Base-by-base conservation (phyloP, 1,284 basidiomycete species). In the Erythrobasidium hasegawianum region DNA sequence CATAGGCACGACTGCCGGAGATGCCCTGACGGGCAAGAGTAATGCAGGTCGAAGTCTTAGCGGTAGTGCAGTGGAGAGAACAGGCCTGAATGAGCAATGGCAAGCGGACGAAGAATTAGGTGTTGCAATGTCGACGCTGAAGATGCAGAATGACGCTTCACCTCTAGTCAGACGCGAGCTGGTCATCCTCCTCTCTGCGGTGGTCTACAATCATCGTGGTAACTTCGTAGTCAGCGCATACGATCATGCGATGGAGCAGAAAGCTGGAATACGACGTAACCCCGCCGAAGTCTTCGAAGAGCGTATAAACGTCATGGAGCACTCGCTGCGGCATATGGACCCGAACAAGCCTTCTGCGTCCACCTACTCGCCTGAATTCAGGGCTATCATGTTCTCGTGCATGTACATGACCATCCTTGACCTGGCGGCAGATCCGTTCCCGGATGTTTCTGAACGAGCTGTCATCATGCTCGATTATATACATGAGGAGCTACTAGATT, bases 151-250 rank as follows among this genome's bases (percentile, higher is more conserved):
- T 64, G 95, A 98, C 75, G 95, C 90, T 1, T 93, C 89, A 69
- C 95, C 96, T 0, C 89, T 97, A 85, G 94, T 95, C 7, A 82
- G 96, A 69, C 97, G 97, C 78, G 96, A 98, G 77, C 81, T 97
- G 11, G 82, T 97, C 40, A 85, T 97, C 39, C 83, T 97, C 45
- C 86, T 97, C 58, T 94, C 90, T 72, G 91, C 91, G 72, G 81
- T 98, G 22, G 93, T 95, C 16, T 89, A 91, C 75, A 93, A 97
- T 78, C 97, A 94, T 89, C 82, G 91, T 68, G 94, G 95, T 10
- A 92, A 92, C 80, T 93, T 97, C 73, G 89, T 95, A 54, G 86
- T 94, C 38, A 95, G 94, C 62, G 93, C 95, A 0, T 97, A 95
- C 64, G 61, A 64, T 13, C 67, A 91, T 80, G 91, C 26, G 93